A percentile compares a stretch with the other conserved stretches of the same genome.
Conservation (phyloP, 1,284 basidiomycete species). For the Veloporphyrellus conicus region DNA sequence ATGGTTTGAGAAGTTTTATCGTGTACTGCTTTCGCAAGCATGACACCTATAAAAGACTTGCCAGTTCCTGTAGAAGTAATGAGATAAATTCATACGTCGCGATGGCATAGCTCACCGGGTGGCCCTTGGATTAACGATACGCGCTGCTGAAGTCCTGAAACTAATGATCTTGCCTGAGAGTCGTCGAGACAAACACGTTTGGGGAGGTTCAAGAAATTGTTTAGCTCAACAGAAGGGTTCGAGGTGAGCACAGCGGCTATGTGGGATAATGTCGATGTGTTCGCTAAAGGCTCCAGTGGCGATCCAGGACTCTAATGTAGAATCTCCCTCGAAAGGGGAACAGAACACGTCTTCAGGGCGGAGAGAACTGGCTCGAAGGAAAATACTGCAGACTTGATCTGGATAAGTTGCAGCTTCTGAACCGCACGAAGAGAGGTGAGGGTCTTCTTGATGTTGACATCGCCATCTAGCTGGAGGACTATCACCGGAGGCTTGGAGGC, state of each 20-base stretch:
- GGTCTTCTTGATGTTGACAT: conserved; percentile 34
- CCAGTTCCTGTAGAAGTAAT: conserved; percentile 49
- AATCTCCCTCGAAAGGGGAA: conserved; percentile 47
- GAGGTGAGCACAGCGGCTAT: conserved; percentile 18
- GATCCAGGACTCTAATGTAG: conserved; percentile 42
- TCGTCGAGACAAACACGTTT: conserved; percentile 45
- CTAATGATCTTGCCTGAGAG: conserved; percentile 47
- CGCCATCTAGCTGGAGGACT: conserved; percentile 49
- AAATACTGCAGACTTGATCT: conserved; percentile 55
- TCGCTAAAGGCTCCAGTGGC: background rate
- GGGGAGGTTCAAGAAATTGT: conserved; percentile 10
- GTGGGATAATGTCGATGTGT: background rate
- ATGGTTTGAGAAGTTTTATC: conserved; percentile 46
- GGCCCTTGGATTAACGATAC: conserved; percentile 64
- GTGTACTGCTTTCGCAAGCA: conserved; percentile 54
- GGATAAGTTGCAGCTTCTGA: conserved; percentile 42
- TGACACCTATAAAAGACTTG: conserved; percentile 62
- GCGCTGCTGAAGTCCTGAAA: conserved; percentile 46
- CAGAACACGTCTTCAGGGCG: conserved; percentile 38
- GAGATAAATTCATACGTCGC: background rate
- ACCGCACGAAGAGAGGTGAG: conserved; percentile 36
- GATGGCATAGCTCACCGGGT: conserved; percentile 42
- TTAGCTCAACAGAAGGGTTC: conserved; percentile 39
- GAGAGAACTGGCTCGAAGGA: conserved; percentile 56
- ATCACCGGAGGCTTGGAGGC: conserved; percentile 45